Percentiles rank a stretch among this genome's conserved stretches.
These are phyloP conservation scores for Prillingera fragicola DNA, from an alignment of 1,284 basidiomycete genomes.

Conservation along the genomic window DNA sequence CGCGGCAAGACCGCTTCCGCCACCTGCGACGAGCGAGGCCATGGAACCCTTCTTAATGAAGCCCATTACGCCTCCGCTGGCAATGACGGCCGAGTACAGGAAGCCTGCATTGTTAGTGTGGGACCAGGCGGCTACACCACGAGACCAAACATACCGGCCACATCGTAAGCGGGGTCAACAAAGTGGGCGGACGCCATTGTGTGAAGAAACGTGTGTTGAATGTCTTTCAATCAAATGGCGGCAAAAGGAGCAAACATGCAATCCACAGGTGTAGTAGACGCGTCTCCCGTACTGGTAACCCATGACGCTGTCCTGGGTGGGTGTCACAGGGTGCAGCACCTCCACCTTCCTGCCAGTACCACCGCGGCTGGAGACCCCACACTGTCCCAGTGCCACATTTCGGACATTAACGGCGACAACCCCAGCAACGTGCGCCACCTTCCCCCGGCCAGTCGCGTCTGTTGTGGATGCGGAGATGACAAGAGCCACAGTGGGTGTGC, in stretches of 20 bases:
- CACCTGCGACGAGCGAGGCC: slow-evolving; percentile 35
- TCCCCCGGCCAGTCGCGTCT: no score
- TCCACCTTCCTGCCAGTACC: no score
- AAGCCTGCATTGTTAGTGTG: no score
- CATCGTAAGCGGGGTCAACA: slow-evolving; percentile 9
- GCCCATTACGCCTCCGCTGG: slow-evolving; percentile 34
- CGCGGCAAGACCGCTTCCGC: slow-evolving; percentile 22
- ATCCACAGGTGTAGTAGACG: slow-evolving; percentile 2
- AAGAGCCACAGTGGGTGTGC: no score
- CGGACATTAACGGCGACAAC: no score
- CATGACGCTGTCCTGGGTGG: no score
- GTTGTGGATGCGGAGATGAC: no score
- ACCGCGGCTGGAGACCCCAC: no score
- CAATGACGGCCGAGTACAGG: slow-evolving; percentile 31
- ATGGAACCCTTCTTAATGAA: slow-evolving; percentile 34
- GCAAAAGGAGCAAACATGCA: not conserved
- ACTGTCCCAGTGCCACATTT: no score
- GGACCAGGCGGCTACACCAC: not conserved
- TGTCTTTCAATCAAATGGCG: not conserved
- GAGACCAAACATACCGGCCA: slow-evolving; percentile 17
- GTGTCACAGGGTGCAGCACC: no score
- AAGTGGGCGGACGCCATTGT: slow-evolving; percentile 4
- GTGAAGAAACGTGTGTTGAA: not conserved
- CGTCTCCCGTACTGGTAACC: no score
- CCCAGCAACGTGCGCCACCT: no score